Conservation (phyloP, 805 yeast species). For the Barnettozyma populi region DNA sequence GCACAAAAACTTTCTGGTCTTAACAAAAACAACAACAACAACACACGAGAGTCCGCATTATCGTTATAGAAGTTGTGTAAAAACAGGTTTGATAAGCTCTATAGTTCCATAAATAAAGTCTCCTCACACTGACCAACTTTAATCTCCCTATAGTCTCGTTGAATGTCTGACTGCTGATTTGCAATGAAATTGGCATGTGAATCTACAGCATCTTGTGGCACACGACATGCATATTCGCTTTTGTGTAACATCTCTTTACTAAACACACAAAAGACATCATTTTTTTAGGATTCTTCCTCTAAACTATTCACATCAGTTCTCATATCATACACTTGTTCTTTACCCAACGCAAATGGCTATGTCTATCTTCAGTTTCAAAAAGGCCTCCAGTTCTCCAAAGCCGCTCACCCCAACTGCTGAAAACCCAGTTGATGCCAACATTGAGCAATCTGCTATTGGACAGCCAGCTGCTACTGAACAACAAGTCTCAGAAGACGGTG, state of each 20-base stretch:
- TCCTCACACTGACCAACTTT: too few species aligned
- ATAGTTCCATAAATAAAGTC: too few species aligned
- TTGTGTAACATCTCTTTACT: not conserved
- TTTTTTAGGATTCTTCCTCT: not conserved
- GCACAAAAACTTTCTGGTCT: too few species aligned
- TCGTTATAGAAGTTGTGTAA: too few species aligned
- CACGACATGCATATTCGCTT: not conserved
- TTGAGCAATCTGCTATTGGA: not conserved
- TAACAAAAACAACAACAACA: too few species aligned
- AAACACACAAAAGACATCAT: not conserved
- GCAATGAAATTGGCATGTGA: not conserved
- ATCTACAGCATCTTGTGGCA: not conserved
- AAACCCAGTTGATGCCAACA: not conserved
- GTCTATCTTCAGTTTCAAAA: slow-evolving; percentile 10
- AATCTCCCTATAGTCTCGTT: too few species aligned
- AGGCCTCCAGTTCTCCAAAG: slow-evolving; percentile 1
- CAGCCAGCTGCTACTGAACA: not conserved
- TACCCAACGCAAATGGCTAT: slow-evolving; percentile 1
- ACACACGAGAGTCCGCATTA: too few species aligned
- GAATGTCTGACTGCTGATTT: too few species aligned
- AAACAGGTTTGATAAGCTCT: too few species aligned
- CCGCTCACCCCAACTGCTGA: not conserved
- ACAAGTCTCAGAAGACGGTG: not conserved
- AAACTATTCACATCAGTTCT: not conserved
- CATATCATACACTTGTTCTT: not conserved